A percentile compares a stretch with the other conserved stretches of the same genome.
These are phyloP conservation scores for Turritis glabra DNA, from an alignment of 345 rosid genomes.

Conservation along the genomic window DNA sequence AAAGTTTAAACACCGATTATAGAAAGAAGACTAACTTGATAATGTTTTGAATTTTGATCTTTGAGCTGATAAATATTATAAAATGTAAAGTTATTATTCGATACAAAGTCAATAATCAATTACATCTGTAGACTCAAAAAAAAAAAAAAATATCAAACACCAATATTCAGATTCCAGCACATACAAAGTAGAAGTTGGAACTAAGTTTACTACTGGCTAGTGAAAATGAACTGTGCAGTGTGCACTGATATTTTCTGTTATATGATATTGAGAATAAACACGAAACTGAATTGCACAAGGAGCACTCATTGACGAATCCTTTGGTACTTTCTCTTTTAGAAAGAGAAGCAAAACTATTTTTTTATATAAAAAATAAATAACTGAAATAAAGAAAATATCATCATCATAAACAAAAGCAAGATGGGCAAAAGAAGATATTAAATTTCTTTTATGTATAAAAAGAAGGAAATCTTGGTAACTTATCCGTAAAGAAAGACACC, in stretches of 20 bases:
- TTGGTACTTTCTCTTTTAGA: constrained; percentile 28
- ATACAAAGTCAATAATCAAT: neutral
- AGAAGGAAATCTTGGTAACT: constrained; percentile 7
- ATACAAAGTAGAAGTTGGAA: neutral
- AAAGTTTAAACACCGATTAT: neutral
- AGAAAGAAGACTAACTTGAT: neutral
- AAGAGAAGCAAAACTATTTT: neutral
- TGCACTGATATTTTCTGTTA: neutral
- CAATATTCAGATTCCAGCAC: no score
- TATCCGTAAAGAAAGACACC: constrained; percentile 27
- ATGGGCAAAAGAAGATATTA: constrained; percentile 27
- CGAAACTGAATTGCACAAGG: constrained; percentile 26
- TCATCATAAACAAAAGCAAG: constrained; percentile 16
- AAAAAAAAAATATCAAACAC: no score
- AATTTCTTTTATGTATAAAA: neutral
- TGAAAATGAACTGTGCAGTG: neutral
- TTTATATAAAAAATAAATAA: neutral
- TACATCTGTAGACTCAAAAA: no score
- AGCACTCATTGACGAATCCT: constrained; percentile 33
- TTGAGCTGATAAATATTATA: no score
- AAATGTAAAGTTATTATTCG: neutral
- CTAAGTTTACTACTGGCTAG: neutral
- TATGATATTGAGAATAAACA: constrained; percentile 6
- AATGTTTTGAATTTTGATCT: neutral
- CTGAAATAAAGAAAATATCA: constrained; percentile 10